Percentiles rank a stretch among this genome's conserved stretches.
Conservation (phyloP, 2,329 filamentous ascomycete genomes). For the Aplosporella prunicola region DNA sequence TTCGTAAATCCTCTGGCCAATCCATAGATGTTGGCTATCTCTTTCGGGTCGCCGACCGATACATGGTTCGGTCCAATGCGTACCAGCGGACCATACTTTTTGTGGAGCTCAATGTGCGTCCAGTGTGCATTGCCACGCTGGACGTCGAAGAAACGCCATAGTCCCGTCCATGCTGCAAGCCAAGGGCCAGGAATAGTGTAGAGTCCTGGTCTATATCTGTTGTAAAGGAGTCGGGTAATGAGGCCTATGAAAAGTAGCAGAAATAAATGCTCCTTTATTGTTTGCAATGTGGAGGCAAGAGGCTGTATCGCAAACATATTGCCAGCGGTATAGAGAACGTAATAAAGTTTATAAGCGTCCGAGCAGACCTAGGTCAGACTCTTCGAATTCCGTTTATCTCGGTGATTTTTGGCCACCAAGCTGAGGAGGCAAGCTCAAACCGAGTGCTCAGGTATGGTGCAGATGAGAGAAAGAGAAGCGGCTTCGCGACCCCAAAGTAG, state of each 20-base stretch:
- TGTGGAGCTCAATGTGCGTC: conserved; percentile 56
- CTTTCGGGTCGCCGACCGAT: conserved; percentile 63
- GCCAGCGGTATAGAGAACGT: too few species aligned
- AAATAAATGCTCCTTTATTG: too few species aligned
- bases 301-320: too few species aligned
- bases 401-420: too few species aligned
- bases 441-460: too few species aligned
- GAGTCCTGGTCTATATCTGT: conserved; percentile 5
- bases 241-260: not conserved
- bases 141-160: conserved; percentile 58
- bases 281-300: too few species aligned
- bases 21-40: conserved; percentile 63
- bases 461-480: too few species aligned
- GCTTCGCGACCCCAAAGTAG: too few species aligned
- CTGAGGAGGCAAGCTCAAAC: too few species aligned
- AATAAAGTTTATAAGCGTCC: too few species aligned
- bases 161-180: conserved; percentile 54
- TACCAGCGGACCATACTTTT: conserved; percentile 63
- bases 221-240: conserved; percentile 1
- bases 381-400: too few species aligned
- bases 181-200: conserved; percentile 48
- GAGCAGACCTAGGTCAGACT: too few species aligned
- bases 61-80: conserved; percentile 73
- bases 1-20: conserved; percentile 34
- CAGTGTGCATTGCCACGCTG: conserved; percentile 48